phyloP scores from a whole-genome alignment of 257 asterid genomes.

The Penstemon barbatus region DNA sequence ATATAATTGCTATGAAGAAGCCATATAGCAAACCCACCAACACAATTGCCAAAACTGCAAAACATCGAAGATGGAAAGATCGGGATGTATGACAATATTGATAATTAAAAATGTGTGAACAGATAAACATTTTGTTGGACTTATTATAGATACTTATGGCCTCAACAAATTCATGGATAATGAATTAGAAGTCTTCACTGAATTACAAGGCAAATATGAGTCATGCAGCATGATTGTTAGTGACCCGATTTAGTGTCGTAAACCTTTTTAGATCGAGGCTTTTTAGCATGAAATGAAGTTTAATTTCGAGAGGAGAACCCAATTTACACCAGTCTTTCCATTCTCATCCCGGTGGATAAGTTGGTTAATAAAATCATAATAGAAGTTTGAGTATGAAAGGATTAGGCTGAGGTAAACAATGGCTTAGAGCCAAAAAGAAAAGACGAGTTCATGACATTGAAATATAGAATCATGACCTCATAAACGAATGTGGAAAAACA shows the following conservation, averaged over 20 bases:
- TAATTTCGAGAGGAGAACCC: background rate
- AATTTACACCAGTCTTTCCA: background rate
- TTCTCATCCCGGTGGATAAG: background rate
- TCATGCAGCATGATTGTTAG: background rate
- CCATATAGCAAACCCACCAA: constrained; percentile 98
- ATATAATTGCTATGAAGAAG: constrained; percentile 93
- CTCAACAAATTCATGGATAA: background rate
- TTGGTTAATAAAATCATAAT: background rate
- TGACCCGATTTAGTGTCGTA: background rate
- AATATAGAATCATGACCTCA: background rate
- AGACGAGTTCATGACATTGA: background rate
- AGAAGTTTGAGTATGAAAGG: constrained; percentile 8
- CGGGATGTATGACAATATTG: background rate
- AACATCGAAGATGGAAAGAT: constrained; percentile 8
- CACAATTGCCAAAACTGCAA: constrained; percentile 86
- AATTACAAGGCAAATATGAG: background rate
- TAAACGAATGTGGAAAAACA: background rate
- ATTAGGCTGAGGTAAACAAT: background rate
- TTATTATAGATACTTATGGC: background rate
- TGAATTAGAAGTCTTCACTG: background rate
- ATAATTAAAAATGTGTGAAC: background rate
- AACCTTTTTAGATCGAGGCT: constrained; percentile 1
- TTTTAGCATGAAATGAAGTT: background rate
- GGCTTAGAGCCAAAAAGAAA: background rate
- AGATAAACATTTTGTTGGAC: background rate